Percentiles rank a stretch among this genome's conserved stretches.
Conservation (phyloP, 2,329 filamentous ascomycete genomes). For the Diaporthe sp. region DNA sequence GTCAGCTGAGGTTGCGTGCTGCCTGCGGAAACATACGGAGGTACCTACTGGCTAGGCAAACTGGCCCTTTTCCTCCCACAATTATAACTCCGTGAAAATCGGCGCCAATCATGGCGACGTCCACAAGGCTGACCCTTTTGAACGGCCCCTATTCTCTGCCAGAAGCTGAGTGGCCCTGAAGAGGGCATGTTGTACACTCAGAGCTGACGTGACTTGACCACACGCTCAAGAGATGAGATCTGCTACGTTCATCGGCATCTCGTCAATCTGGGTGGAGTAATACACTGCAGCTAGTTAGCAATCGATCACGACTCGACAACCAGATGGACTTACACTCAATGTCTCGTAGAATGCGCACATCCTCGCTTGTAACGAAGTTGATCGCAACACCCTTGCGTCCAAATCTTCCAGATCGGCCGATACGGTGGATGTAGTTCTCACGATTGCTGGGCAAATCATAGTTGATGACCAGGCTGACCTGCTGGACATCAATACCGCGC, state of each 20-base stretch:
- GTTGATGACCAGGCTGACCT: conserved; percentile 99
- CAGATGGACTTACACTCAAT: conserved; percentile 76
- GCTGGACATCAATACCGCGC: conserved; percentile 99
- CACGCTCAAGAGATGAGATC: conserved; percentile 72
- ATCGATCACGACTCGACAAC: background rate
- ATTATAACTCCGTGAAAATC: conserved; percentile 11
- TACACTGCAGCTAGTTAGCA: conserved; percentile 61
- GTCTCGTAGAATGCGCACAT: conserved; percentile 99
- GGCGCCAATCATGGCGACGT: conserved; percentile 13
- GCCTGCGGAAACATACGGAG: too few relatives aligned
- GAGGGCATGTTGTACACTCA: background rate
- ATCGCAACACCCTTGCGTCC: conserved; percentile 99
- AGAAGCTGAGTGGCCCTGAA: background rate
- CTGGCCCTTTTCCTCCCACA: conserved; percentile 36
- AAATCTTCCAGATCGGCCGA: conserved; percentile 99
- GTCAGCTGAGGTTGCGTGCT: background rate
- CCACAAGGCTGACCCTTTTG: background rate
- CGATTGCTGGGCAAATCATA: conserved; percentile 99
- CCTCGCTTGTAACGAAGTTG: conserved; percentile 99
- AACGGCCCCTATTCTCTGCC: background rate
- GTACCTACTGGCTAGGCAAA: conserved; percentile 31
- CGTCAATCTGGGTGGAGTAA: conserved; percentile 99
- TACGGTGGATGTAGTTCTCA: conserved; percentile 99
- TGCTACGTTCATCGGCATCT: conserved; percentile 98
- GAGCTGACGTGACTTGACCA: background rate